Conservation (phyloP, 2,329 filamentous ascomycete species). For the Colletotrichum agaves region DNA sequence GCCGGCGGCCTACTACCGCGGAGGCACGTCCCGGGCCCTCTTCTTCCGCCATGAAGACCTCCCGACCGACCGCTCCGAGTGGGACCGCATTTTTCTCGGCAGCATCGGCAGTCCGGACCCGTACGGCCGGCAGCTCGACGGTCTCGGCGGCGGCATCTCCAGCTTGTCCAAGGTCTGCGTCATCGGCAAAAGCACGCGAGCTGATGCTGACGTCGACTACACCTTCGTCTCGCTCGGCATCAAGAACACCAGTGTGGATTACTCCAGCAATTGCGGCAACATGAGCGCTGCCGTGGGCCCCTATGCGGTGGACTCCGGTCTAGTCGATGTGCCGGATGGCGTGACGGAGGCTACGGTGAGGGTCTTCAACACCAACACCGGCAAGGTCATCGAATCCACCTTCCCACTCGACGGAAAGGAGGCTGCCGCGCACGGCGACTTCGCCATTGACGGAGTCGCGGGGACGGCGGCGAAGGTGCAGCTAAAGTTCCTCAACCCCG, state of each 20-base stretch:
- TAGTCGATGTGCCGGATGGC: slow-evolving; percentile 48
- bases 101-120: slow-evolving; percentile 74
- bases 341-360: slow-evolving; percentile 59
- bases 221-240: slow-evolving; percentile 78
- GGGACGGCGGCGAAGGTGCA: slow-evolving; percentile 67
- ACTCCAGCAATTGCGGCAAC: slow-evolving; percentile 80
- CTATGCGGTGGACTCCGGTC: slow-evolving; percentile 66
- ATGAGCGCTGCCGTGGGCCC: slow-evolving; percentile 76
- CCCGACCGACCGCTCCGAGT: slow-evolving; percentile 55
- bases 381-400: slow-evolving; percentile 68
- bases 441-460: slow-evolving; percentile 72
- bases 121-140: slow-evolving; percentile 76
- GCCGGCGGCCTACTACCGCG: slow-evolving; percentile 70
- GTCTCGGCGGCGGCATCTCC: slow-evolving; percentile 75
- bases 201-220: slow-evolving; percentile 71
- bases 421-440: slow-evolving; percentile 61
- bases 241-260: slow-evolving; percentile 68
- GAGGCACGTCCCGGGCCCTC: slow-evolving; percentile 76
- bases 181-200: slow-evolving; percentile 61
- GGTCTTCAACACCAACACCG: slow-evolving; percentile 78
- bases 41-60: slow-evolving; percentile 66
- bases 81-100: slow-evolving; percentile 65
- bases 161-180: slow-evolving; percentile 78
- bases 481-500: slow-evolving; percentile 71
- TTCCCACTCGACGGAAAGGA: slow-evolving; percentile 64